Conservation (phyloP, 352 stramenopile genomes). For the Elongisporangium anandrum region DNA sequence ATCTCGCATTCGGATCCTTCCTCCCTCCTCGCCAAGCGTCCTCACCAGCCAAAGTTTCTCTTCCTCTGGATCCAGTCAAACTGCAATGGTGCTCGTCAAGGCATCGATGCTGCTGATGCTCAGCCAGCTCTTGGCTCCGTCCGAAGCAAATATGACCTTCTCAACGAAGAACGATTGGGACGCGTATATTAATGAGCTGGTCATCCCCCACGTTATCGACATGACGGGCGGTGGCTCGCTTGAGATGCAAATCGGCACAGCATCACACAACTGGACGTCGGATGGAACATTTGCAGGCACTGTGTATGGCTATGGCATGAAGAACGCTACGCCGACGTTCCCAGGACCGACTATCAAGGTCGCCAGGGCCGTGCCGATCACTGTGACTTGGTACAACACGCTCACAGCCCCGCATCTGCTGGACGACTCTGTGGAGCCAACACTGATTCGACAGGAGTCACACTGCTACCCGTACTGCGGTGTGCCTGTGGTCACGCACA, state of each 20-base stretch:
- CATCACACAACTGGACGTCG: conserved; percentile 39
- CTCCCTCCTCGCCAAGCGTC: neutral
- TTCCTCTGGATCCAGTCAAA: neutral
- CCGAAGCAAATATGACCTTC: neutral
- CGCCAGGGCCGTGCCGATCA: conserved; percentile 30
- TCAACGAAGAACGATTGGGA: conserved; percentile 23
- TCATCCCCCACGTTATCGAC: conserved; percentile 35
- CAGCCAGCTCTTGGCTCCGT: neutral
- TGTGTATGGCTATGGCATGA: conserved; percentile 43
- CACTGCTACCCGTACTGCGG: conserved; percentile 66
- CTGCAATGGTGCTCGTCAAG: neutral
- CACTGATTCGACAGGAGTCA: conserved; percentile 39
- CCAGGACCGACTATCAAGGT: conserved; percentile 49
- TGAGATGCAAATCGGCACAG: conserved; percentile 30
- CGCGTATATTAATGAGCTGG: conserved; percentile 23
- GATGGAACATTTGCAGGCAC: conserved; percentile 26
- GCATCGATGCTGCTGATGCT: neutral
- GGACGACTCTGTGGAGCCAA: conserved; percentile 37
- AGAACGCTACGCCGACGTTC: conserved; percentile 33
- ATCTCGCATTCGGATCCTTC: no score
- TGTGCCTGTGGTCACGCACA: conserved; percentile 51
- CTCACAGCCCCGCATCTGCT: conserved; percentile 45
- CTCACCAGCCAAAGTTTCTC: neutral
- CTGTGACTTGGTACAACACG: conserved; percentile 50
- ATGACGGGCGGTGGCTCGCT: conserved; percentile 25